Evolutionary conservation across 768 basidiomycete genomes (phyloP).

Genomic region (Lanmaoa rubissima): DNA sequence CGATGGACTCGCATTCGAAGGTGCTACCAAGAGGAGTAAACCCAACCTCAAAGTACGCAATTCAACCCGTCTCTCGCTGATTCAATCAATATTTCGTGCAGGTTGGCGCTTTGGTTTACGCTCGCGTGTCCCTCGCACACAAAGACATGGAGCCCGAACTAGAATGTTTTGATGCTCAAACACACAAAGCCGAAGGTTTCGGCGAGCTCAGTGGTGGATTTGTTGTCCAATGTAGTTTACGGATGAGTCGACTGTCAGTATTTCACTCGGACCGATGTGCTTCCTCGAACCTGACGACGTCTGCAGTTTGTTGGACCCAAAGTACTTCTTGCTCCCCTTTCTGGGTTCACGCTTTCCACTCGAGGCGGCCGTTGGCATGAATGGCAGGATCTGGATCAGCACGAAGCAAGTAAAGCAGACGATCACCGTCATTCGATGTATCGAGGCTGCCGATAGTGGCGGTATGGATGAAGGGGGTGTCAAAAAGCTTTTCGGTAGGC

Average conservation of each 20-base stretch:
- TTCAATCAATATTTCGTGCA: conserved; percentile 31
- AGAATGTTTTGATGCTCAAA: conserved; percentile 94
- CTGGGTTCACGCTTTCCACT: conserved; percentile 82
- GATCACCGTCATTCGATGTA: conserved; percentile 73
- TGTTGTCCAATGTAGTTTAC: conserved; percentile 74
- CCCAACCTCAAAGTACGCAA: conserved; percentile 82
- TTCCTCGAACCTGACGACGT: conserved; percentile 2
- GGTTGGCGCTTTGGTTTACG: conserved; percentile 91
- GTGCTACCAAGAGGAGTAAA: conserved; percentile 90
- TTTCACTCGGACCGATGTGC: conserved; percentile 2
- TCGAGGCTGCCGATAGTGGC: conserved; percentile 74
- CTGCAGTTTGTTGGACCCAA: conserved; percentile 71
- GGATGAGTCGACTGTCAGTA: conserved; percentile 81
- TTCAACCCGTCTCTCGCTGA: not conserved
- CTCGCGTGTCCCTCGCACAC: conserved; percentile 88
- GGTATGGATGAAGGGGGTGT: conserved; percentile 54
- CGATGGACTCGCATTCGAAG: conserved; percentile 92
- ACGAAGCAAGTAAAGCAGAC: conserved; percentile 70
- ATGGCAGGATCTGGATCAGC: conserved; percentile 89
- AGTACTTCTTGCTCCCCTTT: conserved; percentile 77
- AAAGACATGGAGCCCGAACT: conserved; percentile 99
- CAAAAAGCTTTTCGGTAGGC: conserved; percentile 49
- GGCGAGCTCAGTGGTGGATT: conserved; percentile 93
- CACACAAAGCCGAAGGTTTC: conserved; percentile 88
- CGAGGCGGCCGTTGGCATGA: conserved; percentile 86